Percentiles rank a stretch among this genome's conserved stretches.
Evolutionary conservation across 495 filamentous ascomycete species (phyloP).

Genomic region (Penicillium malachiteum): DNA sequence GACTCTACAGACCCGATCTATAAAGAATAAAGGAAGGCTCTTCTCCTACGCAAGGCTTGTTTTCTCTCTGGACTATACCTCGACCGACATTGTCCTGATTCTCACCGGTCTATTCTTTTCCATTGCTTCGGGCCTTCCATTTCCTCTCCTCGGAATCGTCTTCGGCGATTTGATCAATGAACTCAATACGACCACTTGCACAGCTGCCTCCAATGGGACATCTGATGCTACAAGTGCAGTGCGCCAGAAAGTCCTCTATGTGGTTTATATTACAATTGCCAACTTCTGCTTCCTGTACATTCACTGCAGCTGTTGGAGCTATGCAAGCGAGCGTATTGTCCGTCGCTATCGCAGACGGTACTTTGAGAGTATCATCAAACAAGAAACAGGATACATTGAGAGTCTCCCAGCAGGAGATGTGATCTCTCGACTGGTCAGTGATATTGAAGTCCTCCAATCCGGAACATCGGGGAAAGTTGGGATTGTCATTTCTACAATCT

Average conservation of each 20-base stretch:
- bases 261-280: constrained; percentile 62
- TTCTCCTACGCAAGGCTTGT: constrained; percentile 29
- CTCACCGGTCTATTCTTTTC: constrained; percentile 48
- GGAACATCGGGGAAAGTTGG: constrained; percentile 68
- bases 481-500: constrained; percentile 54
- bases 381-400: constrained; percentile 62
- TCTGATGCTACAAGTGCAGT: constrained; percentile 20
- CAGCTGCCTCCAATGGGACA: constrained; percentile 8
- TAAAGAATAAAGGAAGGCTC: constrained; percentile 4
- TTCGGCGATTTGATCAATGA: constrained; percentile 65
- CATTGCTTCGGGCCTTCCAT: constrained; percentile 62
- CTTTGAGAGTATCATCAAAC: constrained; percentile 53
- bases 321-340: constrained; percentile 63
- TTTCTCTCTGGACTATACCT: constrained; percentile 35
- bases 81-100: constrained; percentile 29
- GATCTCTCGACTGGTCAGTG: constrained; percentile 54
- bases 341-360: constrained; percentile 58
- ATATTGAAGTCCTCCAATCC: constrained; percentile 57
- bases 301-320: constrained; percentile 54
- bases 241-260: constrained; percentile 54
- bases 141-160: constrained; percentile 66
- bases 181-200: constrained; percentile 34
- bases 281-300: constrained; percentile 60
- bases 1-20: background rate
- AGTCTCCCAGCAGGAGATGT: constrained; percentile 53